Evolutionary conservation across 2,329 filamentous ascomycete species (phyloP), one percentile per base, ranked within the genome.

Genomic region (Zasmidium citrigriseum): DNA sequence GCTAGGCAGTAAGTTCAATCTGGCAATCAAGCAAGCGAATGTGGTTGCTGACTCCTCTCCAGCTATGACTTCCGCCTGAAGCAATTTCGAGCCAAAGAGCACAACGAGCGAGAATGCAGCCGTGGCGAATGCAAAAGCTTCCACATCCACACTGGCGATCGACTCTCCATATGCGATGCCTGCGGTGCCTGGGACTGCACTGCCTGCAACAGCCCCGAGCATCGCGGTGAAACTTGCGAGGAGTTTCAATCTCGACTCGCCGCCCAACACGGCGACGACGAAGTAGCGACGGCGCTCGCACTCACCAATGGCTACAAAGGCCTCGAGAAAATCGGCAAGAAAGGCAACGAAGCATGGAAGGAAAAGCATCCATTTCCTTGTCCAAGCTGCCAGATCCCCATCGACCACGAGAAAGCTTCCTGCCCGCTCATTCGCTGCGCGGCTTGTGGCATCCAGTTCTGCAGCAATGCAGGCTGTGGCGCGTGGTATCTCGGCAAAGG

Each of bases 371-470:
- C 51, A 16, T n/a, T 27, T 2, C 51, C 38, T 10, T 54, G 51
- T 46, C 51, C 51, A 23, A 24, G 51, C 21, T 54, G 51, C 23
- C 38, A 38, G 16, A 44, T 54, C 38, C 29, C 23, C 21, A 54
- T 45, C 16, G 51, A 44, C 16, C 22, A 38, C n/a, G 34, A 22
- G 3, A 38, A 45, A 21, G 51, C 23, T 9, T n/a, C n/a, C n/a
- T 54, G 51, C 24, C 41, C 18, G 16, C 22, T 38, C 23, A 21
- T 27, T 4, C 38, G 34, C 7, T 54, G 51, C 29, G 23, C 51
- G 20, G 41, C 23, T 4, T 54, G 51, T 44, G 46, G 23, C 16
- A 44, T 54, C 12, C 34, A 54, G 20, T 54, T 54, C 38, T 54
- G 51, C 41, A 45, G 22, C 11, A 11, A n/a, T 4, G 34, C 18